Evolutionary conservation across 78 protist species (phyloP).

Genomic region (Monosiga brevicollis): DNA sequence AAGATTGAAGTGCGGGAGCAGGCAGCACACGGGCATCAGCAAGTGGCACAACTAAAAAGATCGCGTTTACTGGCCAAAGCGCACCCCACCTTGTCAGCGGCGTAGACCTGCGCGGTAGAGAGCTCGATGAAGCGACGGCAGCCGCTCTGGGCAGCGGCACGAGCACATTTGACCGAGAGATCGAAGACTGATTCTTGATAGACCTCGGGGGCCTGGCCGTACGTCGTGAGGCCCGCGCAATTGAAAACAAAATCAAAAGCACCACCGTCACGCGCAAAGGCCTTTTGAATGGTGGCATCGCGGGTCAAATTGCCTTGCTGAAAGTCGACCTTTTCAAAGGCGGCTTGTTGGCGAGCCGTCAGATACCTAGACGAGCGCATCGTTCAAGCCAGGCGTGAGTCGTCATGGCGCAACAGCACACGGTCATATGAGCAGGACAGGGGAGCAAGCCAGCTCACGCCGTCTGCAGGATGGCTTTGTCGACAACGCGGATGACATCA

Average conservation of each 20-base stretch:
- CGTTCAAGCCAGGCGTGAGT: no score
- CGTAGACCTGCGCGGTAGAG: constrained; percentile 84
- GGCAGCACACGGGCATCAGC: background rate
- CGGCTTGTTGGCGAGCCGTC: constrained; percentile 20
- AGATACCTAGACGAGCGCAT: no score
- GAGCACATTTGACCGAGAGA: constrained; percentile 39
- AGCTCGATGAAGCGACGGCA: constrained; percentile 72
- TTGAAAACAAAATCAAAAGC: constrained; percentile 68
- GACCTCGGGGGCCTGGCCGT: constrained; percentile 58
- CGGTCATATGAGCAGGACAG: no score
- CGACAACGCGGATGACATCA: constrained; percentile 69
- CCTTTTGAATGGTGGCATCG: constrained; percentile 29
- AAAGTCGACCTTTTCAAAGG: constrained; percentile 60
- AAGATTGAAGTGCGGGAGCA: background rate
- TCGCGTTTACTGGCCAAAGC: no score
- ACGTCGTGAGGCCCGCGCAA: constrained; percentile 82
- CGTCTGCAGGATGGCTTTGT: constrained; percentile 75
- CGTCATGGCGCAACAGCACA: no score
- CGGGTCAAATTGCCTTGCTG: constrained; percentile 65
- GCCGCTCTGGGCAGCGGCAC: constrained; percentile 51
- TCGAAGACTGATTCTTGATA: constrained; percentile 60
- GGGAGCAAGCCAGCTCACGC: no score
- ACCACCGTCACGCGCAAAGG: constrained; percentile 39
- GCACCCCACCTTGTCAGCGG: constrained; percentile 34
- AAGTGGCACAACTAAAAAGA: background rate